Evolutionary conservation across 2,329 filamentous ascomycete genomes (phyloP).

Genomic region (Moelleriella libera): DNA sequence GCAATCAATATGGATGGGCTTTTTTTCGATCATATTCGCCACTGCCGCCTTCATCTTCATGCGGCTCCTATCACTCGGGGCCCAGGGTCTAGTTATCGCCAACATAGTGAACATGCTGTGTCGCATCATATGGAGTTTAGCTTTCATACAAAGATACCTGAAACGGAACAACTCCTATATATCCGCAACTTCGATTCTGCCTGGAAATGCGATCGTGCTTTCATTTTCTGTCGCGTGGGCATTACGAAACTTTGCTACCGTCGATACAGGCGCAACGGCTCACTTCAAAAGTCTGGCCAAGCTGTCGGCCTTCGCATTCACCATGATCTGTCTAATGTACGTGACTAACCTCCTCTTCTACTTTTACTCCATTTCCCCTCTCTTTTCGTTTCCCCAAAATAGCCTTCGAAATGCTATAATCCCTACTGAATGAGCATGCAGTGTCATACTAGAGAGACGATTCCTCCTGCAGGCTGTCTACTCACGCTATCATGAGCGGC

Average conservation of each 20-base stretch:
- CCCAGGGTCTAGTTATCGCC: slow-evolving; percentile 67
- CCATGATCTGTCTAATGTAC: slow-evolving; percentile 45
- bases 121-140: slow-evolving; percentile 66
- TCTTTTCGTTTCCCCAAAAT: too few relatives aligned
- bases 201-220: slow-evolving; percentile 11
- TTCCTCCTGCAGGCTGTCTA: slow-evolving; percentile 38
- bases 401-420: too few relatives aligned
- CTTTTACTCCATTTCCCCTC: too few relatives aligned
- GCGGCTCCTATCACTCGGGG: slow-evolving; percentile 53
- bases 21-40: slow-evolving; percentile 66
- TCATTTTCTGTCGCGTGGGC: slow-evolving; percentile 13
- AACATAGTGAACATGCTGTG: slow-evolving; percentile 85
- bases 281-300: slow-evolving; percentile 26
- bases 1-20: slow-evolving; percentile 75
- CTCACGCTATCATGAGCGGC: slow-evolving; percentile 21
- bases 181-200: slow-evolving; percentile 12
- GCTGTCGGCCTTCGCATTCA: slow-evolving; percentile 32
- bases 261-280: slow-evolving; percentile 9
- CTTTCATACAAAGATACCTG: slow-evolving; percentile 59
- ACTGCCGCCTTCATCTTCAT: slow-evolving; percentile 63
- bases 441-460: slow-evolving; percentile 36
- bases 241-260: slow-evolving; percentile 12
- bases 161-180: slow-evolving; percentile 21
- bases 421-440: slow-evolving; percentile 13
- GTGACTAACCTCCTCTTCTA: slow-evolving; percentile 17